Evolutionary conservation across 805 yeast genomes (phyloP).

Genomic region (Candida stauntonica): DNA sequence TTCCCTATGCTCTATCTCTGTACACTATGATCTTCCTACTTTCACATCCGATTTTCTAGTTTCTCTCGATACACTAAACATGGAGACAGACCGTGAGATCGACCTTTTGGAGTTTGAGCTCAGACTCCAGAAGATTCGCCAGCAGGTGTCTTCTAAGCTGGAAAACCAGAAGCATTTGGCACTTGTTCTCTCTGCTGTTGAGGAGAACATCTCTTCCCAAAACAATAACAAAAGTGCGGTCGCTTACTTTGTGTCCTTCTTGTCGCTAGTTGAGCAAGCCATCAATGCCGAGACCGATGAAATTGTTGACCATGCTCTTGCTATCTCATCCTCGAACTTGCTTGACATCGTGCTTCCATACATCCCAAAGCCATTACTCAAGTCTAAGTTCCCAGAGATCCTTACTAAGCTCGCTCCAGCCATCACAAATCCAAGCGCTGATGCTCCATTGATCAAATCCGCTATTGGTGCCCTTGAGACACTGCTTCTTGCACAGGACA

Average conservation of each 20-base stretch:
- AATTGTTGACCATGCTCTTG: constrained; percentile 56
- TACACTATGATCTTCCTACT: not conserved
- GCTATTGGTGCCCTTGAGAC: constrained; percentile 83
- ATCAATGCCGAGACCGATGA: constrained; percentile 43
- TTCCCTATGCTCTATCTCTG: not conserved
- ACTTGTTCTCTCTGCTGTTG: constrained; percentile 80
- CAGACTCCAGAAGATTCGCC: constrained; percentile 62
- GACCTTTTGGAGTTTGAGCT: constrained; percentile 40
- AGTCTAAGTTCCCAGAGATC: constrained; percentile 72
- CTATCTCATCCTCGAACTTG: constrained; percentile 73
- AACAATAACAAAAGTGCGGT: constrained; percentile 53
- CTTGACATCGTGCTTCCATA: constrained; percentile 75
- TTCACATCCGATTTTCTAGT: no score
- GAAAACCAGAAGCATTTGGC: constrained; percentile 87
- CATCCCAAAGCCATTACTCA: constrained; percentile 63
- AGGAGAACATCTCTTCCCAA: constrained; percentile 62
- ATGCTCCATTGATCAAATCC: constrained; percentile 78
- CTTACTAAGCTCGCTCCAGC: constrained; percentile 79
- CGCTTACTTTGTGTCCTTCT: constrained; percentile 80
- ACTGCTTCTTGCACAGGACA: constrained; percentile 74
- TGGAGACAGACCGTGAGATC: constrained; percentile 19
- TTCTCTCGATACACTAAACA: no score
- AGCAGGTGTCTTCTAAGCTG: constrained; percentile 71
- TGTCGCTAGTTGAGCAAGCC: constrained; percentile 77
- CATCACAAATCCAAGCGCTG: constrained; percentile 60